phyloP scores from a whole-genome alignment of 148 eudicot species.

The Pharnaceum exiguum region DNA sequence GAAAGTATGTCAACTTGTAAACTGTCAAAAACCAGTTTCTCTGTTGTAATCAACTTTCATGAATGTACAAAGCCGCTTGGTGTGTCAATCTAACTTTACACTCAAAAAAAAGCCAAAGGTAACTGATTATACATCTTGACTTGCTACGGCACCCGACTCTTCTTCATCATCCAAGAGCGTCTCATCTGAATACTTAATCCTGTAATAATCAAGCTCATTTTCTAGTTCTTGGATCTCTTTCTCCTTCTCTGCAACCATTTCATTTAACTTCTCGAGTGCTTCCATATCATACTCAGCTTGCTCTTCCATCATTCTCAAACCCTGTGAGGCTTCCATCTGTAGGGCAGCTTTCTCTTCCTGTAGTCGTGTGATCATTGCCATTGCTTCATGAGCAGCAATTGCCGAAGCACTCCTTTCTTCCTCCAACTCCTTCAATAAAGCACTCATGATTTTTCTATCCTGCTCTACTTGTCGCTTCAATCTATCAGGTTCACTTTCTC shows the following conservation, averaged over 20 bases:
- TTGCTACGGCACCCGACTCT: conserved; percentile 24
- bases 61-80: no score
- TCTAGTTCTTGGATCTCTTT: conserved; percentile 73
- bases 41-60: no score
- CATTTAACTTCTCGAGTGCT: conserved; percentile 71
- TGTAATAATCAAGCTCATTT: conserved; percentile 58
- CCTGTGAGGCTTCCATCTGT: conserved; percentile 95
- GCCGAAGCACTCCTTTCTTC: conserved; percentile 96
- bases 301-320: conserved; percentile 93
- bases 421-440: conserved; percentile 78
- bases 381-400: conserved; percentile 79
- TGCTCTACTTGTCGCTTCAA: conserved; percentile 83
- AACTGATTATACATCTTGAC: background rate
- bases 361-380: conserved; percentile 94
- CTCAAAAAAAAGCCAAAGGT: no score
- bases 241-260: conserved; percentile 68
- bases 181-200: conserved; percentile 33
- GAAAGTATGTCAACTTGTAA: no score
- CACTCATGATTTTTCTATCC: conserved; percentile 59
- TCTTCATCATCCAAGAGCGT: conserved; percentile 17
- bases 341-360: conserved; percentile 96
- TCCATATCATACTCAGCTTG: conserved; percentile 89
- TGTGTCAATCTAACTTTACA: no score
- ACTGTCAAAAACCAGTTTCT: no score
- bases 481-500: conserved; percentile 64